Evolutionary conservation across 352 stramenopile species (phyloP).

Genomic region (Peronospora destructor): DNA sequence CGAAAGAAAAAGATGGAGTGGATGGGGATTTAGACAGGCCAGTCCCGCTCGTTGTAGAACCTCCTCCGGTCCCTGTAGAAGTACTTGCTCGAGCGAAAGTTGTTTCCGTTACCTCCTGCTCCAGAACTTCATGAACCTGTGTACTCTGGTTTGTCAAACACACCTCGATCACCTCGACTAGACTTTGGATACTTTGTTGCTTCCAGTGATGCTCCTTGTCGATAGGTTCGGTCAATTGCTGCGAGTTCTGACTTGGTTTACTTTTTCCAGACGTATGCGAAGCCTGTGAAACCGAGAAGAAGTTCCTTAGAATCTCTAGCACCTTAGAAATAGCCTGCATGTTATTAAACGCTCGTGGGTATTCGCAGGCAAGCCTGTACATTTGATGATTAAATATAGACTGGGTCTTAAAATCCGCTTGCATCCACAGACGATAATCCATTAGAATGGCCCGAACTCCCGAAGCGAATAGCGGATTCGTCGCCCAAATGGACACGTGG

Average conservation of each 20-base stretch:
- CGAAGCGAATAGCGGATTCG: constrained; percentile 65
- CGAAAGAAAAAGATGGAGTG: constrained; percentile 15
- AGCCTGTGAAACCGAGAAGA: constrained; percentile 34
- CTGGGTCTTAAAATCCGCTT: constrained; percentile 63
- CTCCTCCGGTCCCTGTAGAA: constrained; percentile 10
- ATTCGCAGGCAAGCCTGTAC: constrained; percentile 59
- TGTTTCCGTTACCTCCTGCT: constrained; percentile 66
- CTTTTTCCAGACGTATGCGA: constrained; percentile 5
- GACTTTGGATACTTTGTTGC: constrained; percentile 65
- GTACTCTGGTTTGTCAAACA: constrained; percentile 75
- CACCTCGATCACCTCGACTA: constrained; percentile 71
- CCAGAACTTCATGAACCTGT: constrained; percentile 51
- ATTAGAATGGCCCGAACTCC: constrained; percentile 58
- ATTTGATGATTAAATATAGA: constrained; percentile 80
- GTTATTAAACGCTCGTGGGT: constrained; percentile 61
- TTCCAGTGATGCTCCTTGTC: constrained; percentile 67
- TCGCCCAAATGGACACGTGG: constrained; percentile 61
- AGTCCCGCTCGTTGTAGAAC: constrained; percentile 12
- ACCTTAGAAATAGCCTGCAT: constrained; percentile 52
- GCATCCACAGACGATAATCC: constrained; percentile 61
- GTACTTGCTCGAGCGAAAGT: constrained; percentile 46
- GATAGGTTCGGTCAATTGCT: constrained; percentile 34
- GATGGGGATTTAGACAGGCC: constrained; percentile 11
- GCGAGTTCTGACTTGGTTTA: constrained; percentile 32
- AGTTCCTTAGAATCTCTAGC: constrained; percentile 52